Evolutionary conservation across 345 rosid species (phyloP).

Genomic region (Euphorbia tirucalli): DNA sequence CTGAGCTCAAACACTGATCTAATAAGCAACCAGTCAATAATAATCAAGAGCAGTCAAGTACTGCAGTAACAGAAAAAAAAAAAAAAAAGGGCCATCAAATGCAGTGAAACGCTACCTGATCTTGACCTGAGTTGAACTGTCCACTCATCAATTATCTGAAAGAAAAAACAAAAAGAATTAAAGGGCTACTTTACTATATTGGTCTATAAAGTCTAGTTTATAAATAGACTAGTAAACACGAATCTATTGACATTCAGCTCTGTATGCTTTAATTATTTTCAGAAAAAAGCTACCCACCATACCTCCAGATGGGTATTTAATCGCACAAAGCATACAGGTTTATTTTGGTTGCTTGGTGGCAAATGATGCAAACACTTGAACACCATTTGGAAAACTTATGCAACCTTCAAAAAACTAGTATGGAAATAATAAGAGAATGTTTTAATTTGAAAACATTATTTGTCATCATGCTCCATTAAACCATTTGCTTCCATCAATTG

Average conservation of each 20-base stretch:
- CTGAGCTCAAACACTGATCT: neutral
- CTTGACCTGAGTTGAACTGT: conserved; percentile 67
- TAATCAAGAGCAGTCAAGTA: neutral
- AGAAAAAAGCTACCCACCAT: conserved; percentile 20
- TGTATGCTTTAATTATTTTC: conserved; percentile 21
- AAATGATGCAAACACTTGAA: conserved; percentile 43
- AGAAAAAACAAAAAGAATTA: neutral
- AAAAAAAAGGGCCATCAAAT: neutral
- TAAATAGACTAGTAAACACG: neutral
- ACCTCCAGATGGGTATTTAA: conserved; percentile 10
- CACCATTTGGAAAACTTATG: conserved; percentile 46
- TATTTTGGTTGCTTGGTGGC: conserved; percentile 55
- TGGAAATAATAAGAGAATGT: neutral
- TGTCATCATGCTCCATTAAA: neutral
- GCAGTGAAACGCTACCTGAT: conserved; percentile 41
- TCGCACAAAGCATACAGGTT: conserved; percentile 9
- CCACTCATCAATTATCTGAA: conserved; percentile 87
- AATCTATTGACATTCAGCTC: neutral
- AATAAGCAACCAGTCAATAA: neutral
- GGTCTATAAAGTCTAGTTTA: neutral
- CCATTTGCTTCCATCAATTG: neutral
- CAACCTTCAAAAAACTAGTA: conserved; percentile 35
- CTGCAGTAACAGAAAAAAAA: neutral
- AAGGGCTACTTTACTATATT: neutral
- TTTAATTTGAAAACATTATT: neutral